Conservation (phyloP, 768 basidiomycete genomes). For the Trametes gibbosa region DNA sequence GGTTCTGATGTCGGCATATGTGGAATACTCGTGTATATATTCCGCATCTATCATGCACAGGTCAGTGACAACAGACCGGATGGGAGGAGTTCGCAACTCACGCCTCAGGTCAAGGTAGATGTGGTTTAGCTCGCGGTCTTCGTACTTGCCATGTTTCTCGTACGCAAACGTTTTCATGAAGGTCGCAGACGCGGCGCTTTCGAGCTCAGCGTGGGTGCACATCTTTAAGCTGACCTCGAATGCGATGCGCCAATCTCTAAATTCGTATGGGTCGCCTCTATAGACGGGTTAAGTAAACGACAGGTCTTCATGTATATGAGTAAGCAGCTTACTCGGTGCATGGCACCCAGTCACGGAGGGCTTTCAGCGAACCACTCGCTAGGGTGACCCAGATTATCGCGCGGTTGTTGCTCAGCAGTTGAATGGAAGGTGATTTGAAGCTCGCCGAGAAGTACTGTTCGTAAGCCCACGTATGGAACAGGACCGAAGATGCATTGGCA, state of each 20-base stretch:
- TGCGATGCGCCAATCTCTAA: constrained; percentile 18
- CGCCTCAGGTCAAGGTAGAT: constrained; percentile 24
- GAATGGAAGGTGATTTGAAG: constrained; percentile 23
- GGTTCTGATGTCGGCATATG: constrained; percentile 9
- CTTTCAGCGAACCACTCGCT: constrained; percentile 10
- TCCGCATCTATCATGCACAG: constrained; percentile 15
- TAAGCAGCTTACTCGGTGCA: neutral
- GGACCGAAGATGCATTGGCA: neutral
- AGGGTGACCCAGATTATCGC: constrained; percentile 25
- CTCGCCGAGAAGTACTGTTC: constrained; percentile 20
- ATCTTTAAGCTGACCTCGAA: constrained; percentile 29
- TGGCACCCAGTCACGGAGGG: neutral
- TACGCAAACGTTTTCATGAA: constrained; percentile 1
- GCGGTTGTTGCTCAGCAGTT: constrained; percentile 20
- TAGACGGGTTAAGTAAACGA: neutral
- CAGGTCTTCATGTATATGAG: neutral
- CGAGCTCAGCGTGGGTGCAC: neutral
- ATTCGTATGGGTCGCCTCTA: neutral
- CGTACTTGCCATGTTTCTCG: neutral
- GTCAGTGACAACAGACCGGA: neutral
- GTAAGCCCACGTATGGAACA: constrained; percentile 14
- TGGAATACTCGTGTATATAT: constrained; percentile 26
- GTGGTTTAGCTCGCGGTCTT: constrained; percentile 22
- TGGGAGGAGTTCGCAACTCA: constrained; percentile 5
- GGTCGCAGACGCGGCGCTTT: constrained; percentile 5